Conservation (phyloP, 116 monocot genomes). For the Papilionanthe hybrid region DNA sequence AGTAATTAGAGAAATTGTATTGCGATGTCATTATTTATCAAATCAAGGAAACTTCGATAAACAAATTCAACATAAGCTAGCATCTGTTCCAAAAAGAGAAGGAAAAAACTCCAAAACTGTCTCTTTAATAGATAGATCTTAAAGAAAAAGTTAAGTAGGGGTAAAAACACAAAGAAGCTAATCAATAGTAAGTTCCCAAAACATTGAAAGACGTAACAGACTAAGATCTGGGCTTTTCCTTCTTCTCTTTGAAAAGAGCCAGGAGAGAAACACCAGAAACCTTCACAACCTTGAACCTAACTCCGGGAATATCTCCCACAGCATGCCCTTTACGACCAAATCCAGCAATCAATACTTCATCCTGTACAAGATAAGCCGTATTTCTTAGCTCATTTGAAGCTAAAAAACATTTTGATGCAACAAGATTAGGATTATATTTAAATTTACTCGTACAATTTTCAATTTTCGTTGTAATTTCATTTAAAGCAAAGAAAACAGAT, state of each 20-base stretch:
- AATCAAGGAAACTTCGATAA: background rate
- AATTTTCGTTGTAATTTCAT: too few relatives aligned
- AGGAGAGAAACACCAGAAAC: conserved; percentile 39
- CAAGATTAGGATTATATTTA: too few relatives aligned
- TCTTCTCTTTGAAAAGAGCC: conserved; percentile 40
- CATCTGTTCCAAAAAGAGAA: background rate
- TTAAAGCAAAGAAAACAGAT: too few relatives aligned
- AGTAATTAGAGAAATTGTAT: too few relatives aligned
- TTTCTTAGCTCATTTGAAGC: too few relatives aligned
- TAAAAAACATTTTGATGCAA: too few relatives aligned
- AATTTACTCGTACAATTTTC: too few relatives aligned
- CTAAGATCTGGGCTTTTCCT: conserved; percentile 48
- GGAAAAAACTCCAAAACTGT: background rate
- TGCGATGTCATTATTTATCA: background rate
- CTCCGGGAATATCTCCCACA: conserved; percentile 53
- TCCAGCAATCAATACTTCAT: conserved; percentile 54
- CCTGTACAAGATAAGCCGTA: conserved; percentile 12
- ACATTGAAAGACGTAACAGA: background rate
- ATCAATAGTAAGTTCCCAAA: background rate
- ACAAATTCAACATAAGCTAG: background rate
- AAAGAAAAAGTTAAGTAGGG: background rate
- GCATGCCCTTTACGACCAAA: conserved; percentile 49
- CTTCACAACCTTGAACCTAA: conserved; percentile 54
- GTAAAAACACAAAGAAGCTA: background rate
- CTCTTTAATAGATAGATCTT: background rate